Evolutionary conservation across 768 basidiomycete species (phyloP), one percentile per base, ranked within the genome.

Genomic region (Galerina sulciceps): DNA sequence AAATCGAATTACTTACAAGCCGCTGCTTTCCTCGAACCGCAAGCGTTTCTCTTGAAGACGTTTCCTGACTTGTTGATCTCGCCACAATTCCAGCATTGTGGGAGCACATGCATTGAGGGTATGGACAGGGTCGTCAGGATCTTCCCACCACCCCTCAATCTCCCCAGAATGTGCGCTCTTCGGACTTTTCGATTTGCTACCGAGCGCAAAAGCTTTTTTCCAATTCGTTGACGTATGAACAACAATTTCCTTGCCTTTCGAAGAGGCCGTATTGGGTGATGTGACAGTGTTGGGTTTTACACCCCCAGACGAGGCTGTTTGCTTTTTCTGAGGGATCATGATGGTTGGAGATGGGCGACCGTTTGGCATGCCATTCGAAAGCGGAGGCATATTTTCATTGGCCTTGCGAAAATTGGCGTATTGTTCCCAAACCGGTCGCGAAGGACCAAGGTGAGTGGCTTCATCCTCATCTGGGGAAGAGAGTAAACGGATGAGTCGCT

Each of bases 121-220:
- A 70, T 93, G 91, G 47, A 90, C 89, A 38, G 90, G 91, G 71
- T 93, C 90, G 6, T 86, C 82, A 23, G 89, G 91, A 75, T 94
- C 90, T 73, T 90, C 90, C 90, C 90, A 91, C 90, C 90, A 92
- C 34, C 88, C 88, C 66, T 83, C 83, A 50, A 91, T 83, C 73
- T 90, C 87, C 53, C 87, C 85, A 26, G 89, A 83, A 70, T 88
- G 84, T 23, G 83, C 81, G 61, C 82, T 86, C 77, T 89, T 89
- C 6, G 87, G 87, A 66, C 85, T 87, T 73, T 85, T 87, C 42
- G 85, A 82, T 66, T 70, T 81, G 55, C 77, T 81, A 13, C 84
- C 82, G 20, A 90, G 77, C 42, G 82, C 75, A 65, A 90, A 87
- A 0, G 83, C 75, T 69, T 85, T 85, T 73, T 88, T 90, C 89